phyloP scores from a whole-genome alignment of 2,329 filamentous ascomycete species.

The Dothiorella sarmentorum region DNA sequence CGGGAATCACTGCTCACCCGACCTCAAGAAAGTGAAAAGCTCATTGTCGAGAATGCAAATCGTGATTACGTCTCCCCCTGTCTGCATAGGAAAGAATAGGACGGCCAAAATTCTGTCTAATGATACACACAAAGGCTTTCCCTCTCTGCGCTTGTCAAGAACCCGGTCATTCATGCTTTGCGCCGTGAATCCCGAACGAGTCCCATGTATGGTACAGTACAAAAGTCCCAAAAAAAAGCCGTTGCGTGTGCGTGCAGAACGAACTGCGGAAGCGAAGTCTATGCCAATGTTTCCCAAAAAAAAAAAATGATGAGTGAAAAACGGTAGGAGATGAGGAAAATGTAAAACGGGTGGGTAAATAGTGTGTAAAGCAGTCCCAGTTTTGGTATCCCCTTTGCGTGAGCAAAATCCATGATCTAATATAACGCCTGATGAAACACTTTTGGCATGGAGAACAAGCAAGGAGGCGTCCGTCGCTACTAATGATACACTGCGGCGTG shows the following conservation, averaged over 20 bases:
- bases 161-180: constrained; percentile 13
- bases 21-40: neutral
- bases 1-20: neutral
- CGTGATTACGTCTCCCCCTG: constrained; percentile 14
- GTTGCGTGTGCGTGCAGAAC: constrained; percentile 16
- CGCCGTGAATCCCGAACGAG: constrained; percentile 5
- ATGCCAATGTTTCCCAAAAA: constrained; percentile 31
- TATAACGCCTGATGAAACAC: constrained; percentile 31
- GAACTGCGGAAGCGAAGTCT: constrained; percentile 24
- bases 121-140: constrained; percentile 13
- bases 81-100: constrained; percentile 3
- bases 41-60: constrained; percentile 19
- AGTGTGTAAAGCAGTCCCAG: constrained; percentile 19
- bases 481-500: constrained; percentile 21
- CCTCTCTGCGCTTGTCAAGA: constrained; percentile 1
- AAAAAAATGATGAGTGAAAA: neutral
- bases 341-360: neutral
- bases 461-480: constrained; percentile 32
- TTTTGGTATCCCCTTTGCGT: constrained; percentile 41
- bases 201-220: constrained; percentile 21
- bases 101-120: constrained; percentile 15
- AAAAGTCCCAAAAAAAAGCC: constrained; percentile 8
- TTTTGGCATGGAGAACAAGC: constrained; percentile 19
- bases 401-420: constrained; percentile 36
- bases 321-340: neutral